phyloP scores from a whole-genome alignment of 2,329 filamentous ascomycete species.

The Botrytis aclada region DNA sequence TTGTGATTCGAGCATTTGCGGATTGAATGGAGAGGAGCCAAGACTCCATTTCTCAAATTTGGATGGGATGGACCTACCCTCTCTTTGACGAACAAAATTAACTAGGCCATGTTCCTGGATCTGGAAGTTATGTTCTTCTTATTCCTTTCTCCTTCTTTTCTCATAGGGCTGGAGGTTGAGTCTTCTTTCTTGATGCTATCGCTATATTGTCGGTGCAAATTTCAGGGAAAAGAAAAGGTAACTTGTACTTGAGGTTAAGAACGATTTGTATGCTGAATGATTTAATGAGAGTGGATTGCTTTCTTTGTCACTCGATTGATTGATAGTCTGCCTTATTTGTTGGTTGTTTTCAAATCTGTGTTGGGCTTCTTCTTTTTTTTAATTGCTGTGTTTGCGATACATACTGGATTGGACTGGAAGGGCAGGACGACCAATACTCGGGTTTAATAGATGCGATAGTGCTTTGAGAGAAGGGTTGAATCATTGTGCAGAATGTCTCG shows the following conservation, averaged over 20 bases:
- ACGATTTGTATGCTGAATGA: background rate
- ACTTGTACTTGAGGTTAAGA: background rate
- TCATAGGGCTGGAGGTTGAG: background rate
- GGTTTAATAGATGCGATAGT: background rate
- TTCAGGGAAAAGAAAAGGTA: background rate
- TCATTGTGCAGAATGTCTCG: conserved; percentile 12
- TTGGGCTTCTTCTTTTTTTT: background rate
- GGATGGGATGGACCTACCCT: background rate
- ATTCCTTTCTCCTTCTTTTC: background rate
- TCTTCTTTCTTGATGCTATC: background rate
- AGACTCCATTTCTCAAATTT: background rate
- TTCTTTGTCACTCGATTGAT: background rate
- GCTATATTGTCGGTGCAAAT: background rate
- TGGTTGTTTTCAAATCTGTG: background rate
- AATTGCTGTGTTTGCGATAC: background rate
- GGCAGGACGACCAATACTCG: background rate
- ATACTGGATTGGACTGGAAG: background rate
- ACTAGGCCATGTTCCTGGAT: background rate
- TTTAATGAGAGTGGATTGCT: background rate
- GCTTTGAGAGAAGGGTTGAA: background rate
- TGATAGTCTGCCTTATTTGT: background rate
- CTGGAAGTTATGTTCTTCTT: background rate
- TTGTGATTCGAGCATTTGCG: background rate
- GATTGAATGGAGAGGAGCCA: background rate
- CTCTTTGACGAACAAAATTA: background rate